Evolutionary conservation across 2,329 filamentous ascomycete species (phyloP), one percentile per base, ranked within the genome.

Genomic region (Ciborinia camelliae): DNA sequence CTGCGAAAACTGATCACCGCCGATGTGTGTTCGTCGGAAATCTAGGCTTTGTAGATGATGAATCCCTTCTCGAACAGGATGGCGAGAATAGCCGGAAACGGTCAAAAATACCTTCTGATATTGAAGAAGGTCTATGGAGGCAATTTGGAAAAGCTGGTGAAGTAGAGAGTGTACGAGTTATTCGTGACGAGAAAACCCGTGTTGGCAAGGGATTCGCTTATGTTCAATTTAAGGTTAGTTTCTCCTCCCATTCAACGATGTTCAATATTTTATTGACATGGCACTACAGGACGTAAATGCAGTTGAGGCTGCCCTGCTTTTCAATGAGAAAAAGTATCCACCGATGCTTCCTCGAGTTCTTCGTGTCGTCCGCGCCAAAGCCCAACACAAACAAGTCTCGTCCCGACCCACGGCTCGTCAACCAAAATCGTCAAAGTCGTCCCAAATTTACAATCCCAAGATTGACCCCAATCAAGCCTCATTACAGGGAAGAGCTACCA

Each of bases 121-220:
- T 96, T 14, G 94, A 98, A 76, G 95, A 99, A 79, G 95, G 95
- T 7, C 83, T 97, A 2, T 97, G 92, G 92, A 84, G 87, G 53
- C 88, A 89, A 26, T 96, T 96, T 73, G 79, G 82, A 66, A 86
- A 90, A 75, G 88, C 84, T 67, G 93, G 94, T 70, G 90, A 85
- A 69, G 90, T 99, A 15, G 94, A 99, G 78, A 96, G 89, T 74
- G 96, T 99, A 43, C 90, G 95, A 41, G 92, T 99, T 26, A 86
- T 97, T 59, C 87, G 95, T 63, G 95, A 99, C 74, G 82, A 90
- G 68, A 89, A 90, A 70, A 99, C 96, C 9, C 86, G 96, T 58
- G 91, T 99, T 37, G 92, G 95, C 73, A 99, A 99, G 76, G 95
- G 95, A 5, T 92, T 99, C 74, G 96, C 96, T 68, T 99, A 99